phyloP scores from a whole-genome alignment of 164 flowering plant genomes.

The Saururus chinensis region DNA sequence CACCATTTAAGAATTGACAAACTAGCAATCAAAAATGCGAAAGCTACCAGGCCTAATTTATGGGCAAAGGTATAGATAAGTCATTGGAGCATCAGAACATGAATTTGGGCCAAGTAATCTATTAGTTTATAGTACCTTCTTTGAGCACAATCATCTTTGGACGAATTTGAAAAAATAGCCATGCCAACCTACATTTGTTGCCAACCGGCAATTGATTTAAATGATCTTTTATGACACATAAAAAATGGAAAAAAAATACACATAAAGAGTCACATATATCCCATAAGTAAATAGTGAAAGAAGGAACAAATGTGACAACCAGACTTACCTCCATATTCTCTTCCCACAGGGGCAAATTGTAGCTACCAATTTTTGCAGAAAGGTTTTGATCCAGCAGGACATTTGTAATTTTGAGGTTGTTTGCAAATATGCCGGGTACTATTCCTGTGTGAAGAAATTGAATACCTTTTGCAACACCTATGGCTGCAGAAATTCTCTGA shows the following conservation, averaged over 20 bases:
- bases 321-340: conserved; percentile 26
- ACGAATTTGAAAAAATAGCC: background rate
- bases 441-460: conserved; percentile 87
- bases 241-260: too few species aligned
- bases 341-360: conserved; percentile 63
- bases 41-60: background rate
- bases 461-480: conserved; percentile 81
- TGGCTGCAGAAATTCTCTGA: conserved; percentile 75
- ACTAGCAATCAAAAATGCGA: background rate
- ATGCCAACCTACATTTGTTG: background rate
- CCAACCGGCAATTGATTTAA: background rate
- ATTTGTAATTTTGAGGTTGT: conserved; percentile 69
- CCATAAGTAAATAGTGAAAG: too few species aligned
- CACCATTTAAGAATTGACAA: background rate
- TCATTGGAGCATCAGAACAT: background rate
- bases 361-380: conserved; percentile 75
- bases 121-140: background rate
- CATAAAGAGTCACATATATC: too few species aligned
- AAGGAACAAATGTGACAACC: background rate
- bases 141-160: background rate
- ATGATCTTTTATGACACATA: too few species aligned
- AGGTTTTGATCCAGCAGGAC: conserved; percentile 72
- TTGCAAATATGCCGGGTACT: conserved; percentile 69
- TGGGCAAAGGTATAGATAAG: background rate
- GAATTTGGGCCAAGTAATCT: too few species aligned